These are phyloP conservation scores for Diplocarpon mali DNA, from an alignment of 2,329 filamentous ascomycete genomes.

Conservation along the genomic window DNA sequence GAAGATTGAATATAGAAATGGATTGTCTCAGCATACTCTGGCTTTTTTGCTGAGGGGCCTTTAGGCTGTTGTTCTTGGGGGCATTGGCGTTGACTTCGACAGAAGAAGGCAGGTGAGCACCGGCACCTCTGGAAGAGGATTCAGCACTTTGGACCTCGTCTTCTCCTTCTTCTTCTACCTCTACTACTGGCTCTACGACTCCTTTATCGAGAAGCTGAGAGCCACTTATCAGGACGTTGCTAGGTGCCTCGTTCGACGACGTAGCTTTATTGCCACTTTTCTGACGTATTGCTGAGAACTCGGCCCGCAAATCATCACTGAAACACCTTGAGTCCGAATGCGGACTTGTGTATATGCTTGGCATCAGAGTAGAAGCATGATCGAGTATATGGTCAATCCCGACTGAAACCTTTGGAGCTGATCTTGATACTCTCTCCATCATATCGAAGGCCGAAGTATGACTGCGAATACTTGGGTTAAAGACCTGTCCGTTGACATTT, in stretches of 20 bases:
- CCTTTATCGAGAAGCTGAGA: too few species aligned
- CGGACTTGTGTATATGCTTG: not conserved
- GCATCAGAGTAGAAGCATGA: not conserved
- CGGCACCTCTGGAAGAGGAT: too few species aligned
- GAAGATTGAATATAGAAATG: slow-evolving; percentile 2
- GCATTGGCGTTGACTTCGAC: not conserved
- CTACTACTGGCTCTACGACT: too few species aligned
- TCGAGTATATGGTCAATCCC: not conserved
- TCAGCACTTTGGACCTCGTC: not conserved
- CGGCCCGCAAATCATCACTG: too few species aligned
- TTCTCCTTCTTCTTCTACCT: not conserved
- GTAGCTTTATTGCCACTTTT: too few species aligned
- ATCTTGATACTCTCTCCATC: not conserved
- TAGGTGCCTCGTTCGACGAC: too few species aligned
- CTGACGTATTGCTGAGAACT: too few species aligned
- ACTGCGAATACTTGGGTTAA: not conserved
- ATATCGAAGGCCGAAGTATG: not conserved
- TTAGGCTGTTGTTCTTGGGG: not conserved
- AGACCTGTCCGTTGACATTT: not conserved
- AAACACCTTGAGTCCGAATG: not conserved
- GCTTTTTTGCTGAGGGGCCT: not conserved
- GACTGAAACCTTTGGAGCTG: not conserved
- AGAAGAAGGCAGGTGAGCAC: too few species aligned
- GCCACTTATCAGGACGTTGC: too few species aligned
- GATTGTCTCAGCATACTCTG: not conserved